Percentiles rank a stretch among this genome's conserved stretches.
Evolutionary conservation across 2,329 filamentous ascomycete genomes (phyloP).

Genomic region (Rosellinia necatrix): DNA sequence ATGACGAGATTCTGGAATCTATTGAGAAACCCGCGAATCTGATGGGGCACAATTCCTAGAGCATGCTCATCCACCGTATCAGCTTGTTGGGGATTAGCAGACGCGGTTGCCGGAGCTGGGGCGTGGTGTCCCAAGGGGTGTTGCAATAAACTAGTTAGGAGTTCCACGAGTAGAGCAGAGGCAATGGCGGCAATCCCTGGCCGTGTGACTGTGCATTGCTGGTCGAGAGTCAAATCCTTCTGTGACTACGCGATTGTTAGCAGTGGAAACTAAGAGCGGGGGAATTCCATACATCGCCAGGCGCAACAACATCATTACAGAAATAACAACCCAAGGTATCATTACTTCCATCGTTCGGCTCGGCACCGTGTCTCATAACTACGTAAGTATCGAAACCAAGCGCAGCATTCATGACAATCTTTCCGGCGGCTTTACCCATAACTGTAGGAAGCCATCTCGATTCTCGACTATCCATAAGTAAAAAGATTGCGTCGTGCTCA

Average conservation of each 20-base stretch:
- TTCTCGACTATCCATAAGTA: slow-evolving; percentile 97
- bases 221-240: slow-evolving; percentile 93
- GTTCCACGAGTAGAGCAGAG: slow-evolving; percentile 86
- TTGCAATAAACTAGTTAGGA: slow-evolving; percentile 85
- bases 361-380: slow-evolving; percentile 91
- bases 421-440: slow-evolving; percentile 90
- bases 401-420: slow-evolving; percentile 96
- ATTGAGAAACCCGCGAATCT: slow-evolving; percentile 76
- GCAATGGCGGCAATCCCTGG: slow-evolving; percentile 92
- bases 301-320: slow-evolving; percentile 96
- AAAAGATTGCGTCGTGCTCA: slow-evolving; percentile 87
- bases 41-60: slow-evolving; percentile 75
- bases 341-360: slow-evolving; percentile 58
- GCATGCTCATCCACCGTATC: slow-evolving; percentile 60
- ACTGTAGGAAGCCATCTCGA: slow-evolving; percentile 94
- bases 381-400: slow-evolving; percentile 96
- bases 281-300: slow-evolving; percentile 73
- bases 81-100: slow-evolving; percentile 50
- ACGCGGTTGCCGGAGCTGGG: slow-evolving; percentile 55
- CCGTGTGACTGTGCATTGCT: slow-evolving; percentile 96
- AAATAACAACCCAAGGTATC: slow-evolving; percentile 92
- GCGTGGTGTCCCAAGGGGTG: slow-evolving; percentile 74
- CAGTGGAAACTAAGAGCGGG: slow-evolving; percentile 7
- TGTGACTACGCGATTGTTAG: slow-evolving; percentile 67
- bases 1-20: slow-evolving; percentile 77